Evolutionary conservation across 805 yeast genomes (phyloP).

Genomic region (Yarrowia sp.): DNA sequence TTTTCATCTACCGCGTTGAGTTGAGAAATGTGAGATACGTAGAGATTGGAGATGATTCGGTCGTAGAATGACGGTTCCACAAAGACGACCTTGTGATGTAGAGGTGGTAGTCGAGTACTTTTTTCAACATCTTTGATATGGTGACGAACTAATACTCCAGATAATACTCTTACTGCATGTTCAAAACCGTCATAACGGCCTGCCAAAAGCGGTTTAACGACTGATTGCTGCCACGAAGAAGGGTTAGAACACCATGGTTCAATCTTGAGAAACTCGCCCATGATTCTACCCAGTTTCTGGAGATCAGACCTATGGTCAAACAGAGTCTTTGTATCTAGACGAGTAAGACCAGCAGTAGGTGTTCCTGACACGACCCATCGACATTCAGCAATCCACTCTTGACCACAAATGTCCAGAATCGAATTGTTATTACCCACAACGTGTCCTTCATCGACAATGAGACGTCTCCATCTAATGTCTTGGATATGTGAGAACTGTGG

Average conservation of each 20-base stretch:
- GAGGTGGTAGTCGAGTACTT: neutral
- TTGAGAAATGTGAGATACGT: neutral
- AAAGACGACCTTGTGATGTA: constrained; percentile 5
- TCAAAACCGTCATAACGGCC: constrained; percentile 25
- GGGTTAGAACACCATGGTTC: constrained; percentile 19
- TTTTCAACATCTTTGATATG: neutral
- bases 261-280: constrained; percentile 20
- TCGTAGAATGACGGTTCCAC: constrained; percentile 28
- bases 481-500: neutral
- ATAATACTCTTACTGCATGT: constrained; percentile 5
- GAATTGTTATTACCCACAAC: constrained; percentile 59
- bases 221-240: neutral
- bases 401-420: constrained; percentile 58
- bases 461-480: constrained; percentile 47
- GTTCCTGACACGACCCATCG: constrained; percentile 81
- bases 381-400: constrained; percentile 61
- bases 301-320: constrained; percentile 19
- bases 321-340: constrained; percentile 39
- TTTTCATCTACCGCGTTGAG: neutral
- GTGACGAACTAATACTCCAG: constrained; percentile 13
- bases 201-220: neutral
- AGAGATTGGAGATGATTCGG: constrained; percentile 5
- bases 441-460: constrained; percentile 81
- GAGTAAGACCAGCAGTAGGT: constrained; percentile 74
- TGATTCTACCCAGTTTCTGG: constrained; percentile 23